Evolutionary conservation across 305 asterid genomes (phyloP).

Genomic region (Solanum hybrid): DNA sequence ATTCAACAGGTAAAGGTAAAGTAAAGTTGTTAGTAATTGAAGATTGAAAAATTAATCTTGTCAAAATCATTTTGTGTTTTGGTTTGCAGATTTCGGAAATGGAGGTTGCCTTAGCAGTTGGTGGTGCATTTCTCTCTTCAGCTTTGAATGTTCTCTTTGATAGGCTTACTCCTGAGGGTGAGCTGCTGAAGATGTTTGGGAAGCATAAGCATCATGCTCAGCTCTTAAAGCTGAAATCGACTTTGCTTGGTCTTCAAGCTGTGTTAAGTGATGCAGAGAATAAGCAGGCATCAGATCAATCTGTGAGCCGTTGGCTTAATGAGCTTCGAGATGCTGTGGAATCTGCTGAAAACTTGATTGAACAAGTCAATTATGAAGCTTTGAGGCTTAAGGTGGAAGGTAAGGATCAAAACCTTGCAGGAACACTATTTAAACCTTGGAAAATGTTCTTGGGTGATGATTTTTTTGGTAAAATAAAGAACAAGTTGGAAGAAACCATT

Average conservation of each 20-base stretch:
- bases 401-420: background rate
- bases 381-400: background rate
- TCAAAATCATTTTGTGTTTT: background rate
- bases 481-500: background rate
- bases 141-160: background rate
- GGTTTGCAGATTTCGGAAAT: background rate
- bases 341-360: too few relatives aligned
- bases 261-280: too few relatives aligned
- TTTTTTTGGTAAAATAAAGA: background rate
- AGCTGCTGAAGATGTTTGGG: too few relatives aligned
- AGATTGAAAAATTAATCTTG: background rate
- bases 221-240: background rate
- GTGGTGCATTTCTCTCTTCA: background rate
- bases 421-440: background rate
- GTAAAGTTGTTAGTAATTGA: background rate
- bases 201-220: rapidly evolving
- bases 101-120: background rate
- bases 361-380: too few relatives aligned
- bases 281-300: too few relatives aligned
- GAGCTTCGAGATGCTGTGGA: too few relatives aligned
- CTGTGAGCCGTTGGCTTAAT: too few relatives aligned
- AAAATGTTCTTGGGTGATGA: background rate
- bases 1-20: background rate
- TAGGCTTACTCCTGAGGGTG: too few relatives aligned
- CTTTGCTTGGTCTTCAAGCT: too few relatives aligned